A percentile compares a stretch with the other conserved stretches of the same genome.
Evolutionary conservation across 257 asterid genomes (phyloP).

Genomic region (Handroanthus guayacan): DNA sequence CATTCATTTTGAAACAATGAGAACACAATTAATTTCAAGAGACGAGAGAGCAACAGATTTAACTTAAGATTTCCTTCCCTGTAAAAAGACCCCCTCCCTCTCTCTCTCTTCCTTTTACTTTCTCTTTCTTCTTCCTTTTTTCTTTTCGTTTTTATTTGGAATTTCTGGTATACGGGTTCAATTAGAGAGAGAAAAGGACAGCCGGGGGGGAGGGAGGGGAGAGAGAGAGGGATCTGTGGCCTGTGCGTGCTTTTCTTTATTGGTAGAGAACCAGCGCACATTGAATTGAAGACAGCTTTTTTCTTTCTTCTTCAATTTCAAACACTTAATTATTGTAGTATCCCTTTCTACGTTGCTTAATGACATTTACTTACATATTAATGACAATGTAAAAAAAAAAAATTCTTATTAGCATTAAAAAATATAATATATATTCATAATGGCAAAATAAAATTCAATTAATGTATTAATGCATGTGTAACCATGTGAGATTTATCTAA

Average conservation of each 20-base stretch:
- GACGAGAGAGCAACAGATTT: slow-evolving; percentile 43
- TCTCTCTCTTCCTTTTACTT: slow-evolving; percentile 32
- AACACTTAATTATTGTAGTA: too few species aligned
- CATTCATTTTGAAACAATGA: slow-evolving; percentile 61
- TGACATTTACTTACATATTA: too few species aligned
- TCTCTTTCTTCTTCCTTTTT: slow-evolving; percentile 16
- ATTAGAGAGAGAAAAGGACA: slow-evolving; percentile 46
- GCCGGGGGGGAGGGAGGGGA: too few species aligned
- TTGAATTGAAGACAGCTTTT: background rate
- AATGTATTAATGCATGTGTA: too few species aligned
- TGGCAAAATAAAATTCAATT: too few species aligned
- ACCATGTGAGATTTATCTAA: too few species aligned
- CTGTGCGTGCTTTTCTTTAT: slow-evolving; percentile 2
- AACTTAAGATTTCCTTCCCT: slow-evolving; percentile 42
- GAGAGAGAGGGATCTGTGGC: slow-evolving; percentile 39
- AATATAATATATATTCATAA: too few species aligned
- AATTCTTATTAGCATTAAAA: too few species aligned
- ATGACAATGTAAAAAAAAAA: too few species aligned
- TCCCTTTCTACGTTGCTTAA: too few species aligned
- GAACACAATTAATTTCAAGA: slow-evolving; percentile 35
- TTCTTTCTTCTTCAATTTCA: background rate
- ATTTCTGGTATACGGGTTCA: slow-evolving; percentile 41
- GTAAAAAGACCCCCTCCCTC: slow-evolving; percentile 21
- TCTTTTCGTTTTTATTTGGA: slow-evolving; percentile 24
- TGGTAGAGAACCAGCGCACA: background rate